Evolutionary conservation across 129 eudicot species (phyloP), one percentile per base, ranked within the genome.

Genomic region (Helianthus tuberosus): DNA sequence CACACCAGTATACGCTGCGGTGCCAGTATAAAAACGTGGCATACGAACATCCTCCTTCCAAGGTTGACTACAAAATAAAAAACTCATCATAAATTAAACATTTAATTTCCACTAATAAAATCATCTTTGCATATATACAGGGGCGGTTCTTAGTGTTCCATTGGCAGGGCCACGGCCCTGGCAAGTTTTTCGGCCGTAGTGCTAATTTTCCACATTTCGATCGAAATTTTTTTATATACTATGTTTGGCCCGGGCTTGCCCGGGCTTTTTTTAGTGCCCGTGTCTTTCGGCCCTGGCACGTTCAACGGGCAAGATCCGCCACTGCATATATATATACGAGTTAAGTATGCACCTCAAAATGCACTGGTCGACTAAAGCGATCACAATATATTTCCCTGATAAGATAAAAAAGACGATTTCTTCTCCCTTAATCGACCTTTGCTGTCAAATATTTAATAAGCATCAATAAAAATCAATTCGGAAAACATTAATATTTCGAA

Each of bases 341-440:
- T 44, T 23, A n/a, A 54, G 13, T 41, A 12, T 15, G 55, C 76
- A 95, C 99, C 99, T 95, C 62, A 95, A 78, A 69, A 82, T 79
- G 81, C 87, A 83, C 71, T 89, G 96, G 83, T 95, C 99, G 57
- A 95, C 97, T 73, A 95, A 80, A 23, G 96, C 94, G 81, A 95
- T 91, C 55, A 88, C 95, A 16, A 91, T 77, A 77, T 89, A 89
- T 66, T 91, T 87, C 79, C 97, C 97, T 17, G 99, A 91, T 77
- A 89, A 82, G 72, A 95, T 89, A 73, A 87, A 61, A 36, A 87
- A 16, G 66, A 89, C 82, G 36, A 95, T 80, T 64, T 95, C 92
- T 84, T 91, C 86, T 79, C 83, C 82, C 60, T 86, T 87, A 66
- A 95, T 77, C 16, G 97, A 89, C 81, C 92, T 89, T 90, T 87